Evolutionary conservation across 495 filamentous ascomycete species (phyloP), one percentile per base, ranked within the genome.

Genomic region (Aspergillus campestris): DNA sequence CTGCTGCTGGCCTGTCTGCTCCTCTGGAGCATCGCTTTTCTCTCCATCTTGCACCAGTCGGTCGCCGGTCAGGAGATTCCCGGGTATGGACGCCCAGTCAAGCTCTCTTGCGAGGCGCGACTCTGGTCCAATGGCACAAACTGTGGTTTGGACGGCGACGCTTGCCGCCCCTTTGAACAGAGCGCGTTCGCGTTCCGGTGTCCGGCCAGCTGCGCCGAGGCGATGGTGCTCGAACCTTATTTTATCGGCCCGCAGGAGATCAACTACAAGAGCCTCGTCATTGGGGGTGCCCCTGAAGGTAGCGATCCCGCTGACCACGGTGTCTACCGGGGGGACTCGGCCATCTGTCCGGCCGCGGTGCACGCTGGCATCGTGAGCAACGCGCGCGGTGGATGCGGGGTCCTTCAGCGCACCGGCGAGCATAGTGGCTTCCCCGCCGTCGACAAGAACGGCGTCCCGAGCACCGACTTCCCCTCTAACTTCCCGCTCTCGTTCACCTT

Each of bases 291-390:
- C 11, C 51, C 74, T 2, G 61, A 68, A n/a, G 61, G 65, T 3
- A 47, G 62, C 9, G 61, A 60, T 32, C 61, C 64, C 8, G 57
- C 58, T 18, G 48, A 38, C 11, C 49, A 62, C 38, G 62, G 75
- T 0, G 53, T 80, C 14, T 92, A 92, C 61, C 76, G 87, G 10
- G 81, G 83, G 5, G 87, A 91, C 54, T 89, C 86, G 2, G 83
- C 82, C 44, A 81, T 89, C 49, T 91, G 86, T 56, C 74, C 74
- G 9, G 67, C 85, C 6, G 86, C 85, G 11, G 73, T 91, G 27
- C 86, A 91, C 63, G 77, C 84, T 7, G 86, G 86, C 6, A 37
- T 89, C 31, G 72, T 87, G 35, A 72, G 72, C 30, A 66, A 85
- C 57, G 57, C 65, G 0, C 70, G 68, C 4, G 87, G 87, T 33